Evolutionary conservation across 192 early-diverging fungal species (phyloP).

Genomic region (Coemansia sp.): DNA sequence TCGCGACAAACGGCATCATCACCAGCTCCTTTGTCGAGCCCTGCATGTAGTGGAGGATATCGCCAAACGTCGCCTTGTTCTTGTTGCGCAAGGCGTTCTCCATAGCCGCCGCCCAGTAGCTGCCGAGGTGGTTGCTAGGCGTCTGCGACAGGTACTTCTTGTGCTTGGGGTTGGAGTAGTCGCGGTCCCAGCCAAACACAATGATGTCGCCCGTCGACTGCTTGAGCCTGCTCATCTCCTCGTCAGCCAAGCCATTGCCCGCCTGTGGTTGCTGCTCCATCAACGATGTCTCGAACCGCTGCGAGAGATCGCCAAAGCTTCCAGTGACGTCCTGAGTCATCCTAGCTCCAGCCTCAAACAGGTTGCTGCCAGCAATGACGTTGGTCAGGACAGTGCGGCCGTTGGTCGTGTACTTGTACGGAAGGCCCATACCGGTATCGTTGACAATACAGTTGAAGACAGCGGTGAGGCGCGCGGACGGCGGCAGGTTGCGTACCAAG

Average conservation of each 20-base stretch:
- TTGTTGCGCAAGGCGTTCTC: constrained; percentile 46
- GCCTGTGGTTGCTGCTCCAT: constrained; percentile 27
- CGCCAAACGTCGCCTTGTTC: constrained; percentile 44
- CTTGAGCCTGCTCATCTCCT: constrained; percentile 20
- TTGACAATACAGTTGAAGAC: constrained; percentile 75
- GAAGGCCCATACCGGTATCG: constrained; percentile 62
- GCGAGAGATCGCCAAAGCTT: constrained; percentile 43
- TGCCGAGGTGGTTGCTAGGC: constrained; percentile 58
- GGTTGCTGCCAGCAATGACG: constrained; percentile 43
- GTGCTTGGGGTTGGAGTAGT: constrained; percentile 68
- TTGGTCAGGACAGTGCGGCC: constrained; percentile 40
- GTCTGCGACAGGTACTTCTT: constrained; percentile 70
- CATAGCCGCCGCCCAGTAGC: constrained; percentile 68
- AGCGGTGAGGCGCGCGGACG: constrained; percentile 66
- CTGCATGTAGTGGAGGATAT: constrained; percentile 53
- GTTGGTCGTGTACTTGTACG: constrained; percentile 56
- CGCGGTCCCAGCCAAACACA: constrained; percentile 69
- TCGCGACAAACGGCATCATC: constrained; percentile 54
- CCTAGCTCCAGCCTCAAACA: constrained; percentile 32
- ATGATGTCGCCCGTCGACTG: constrained; percentile 44
- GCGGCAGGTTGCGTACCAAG: constrained; percentile 64
- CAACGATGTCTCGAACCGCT: constrained; percentile 27
- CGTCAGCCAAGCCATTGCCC: constrained; percentile 7
- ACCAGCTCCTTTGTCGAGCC: constrained; percentile 22
- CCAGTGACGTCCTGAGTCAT: constrained; percentile 11